Percentiles rank a stretch among this genome's conserved stretches.
These are phyloP conservation scores for Rhizopogon salebrosus DNA, from an alignment of 768 basidiomycete genomes.

Conservation along the genomic window DNA sequence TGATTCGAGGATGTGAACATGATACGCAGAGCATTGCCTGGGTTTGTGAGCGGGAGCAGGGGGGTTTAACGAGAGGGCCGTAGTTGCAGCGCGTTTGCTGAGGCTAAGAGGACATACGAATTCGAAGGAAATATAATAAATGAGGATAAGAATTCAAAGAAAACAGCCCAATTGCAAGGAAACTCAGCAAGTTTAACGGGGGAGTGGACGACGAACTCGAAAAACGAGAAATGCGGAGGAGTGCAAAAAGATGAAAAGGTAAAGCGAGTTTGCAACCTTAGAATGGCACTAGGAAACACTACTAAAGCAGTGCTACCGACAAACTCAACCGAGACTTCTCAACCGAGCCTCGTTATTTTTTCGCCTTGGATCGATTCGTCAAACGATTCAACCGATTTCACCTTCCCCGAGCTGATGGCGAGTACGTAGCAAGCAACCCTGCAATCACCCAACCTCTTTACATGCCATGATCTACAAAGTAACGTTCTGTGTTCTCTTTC, in stretches of 20 bases:
- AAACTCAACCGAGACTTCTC: neutral
- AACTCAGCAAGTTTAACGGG: too few species aligned
- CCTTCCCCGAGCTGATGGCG: too few species aligned
- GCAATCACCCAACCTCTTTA: too few species aligned
- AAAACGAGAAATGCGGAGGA: neutral
- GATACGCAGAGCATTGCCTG: constrained; percentile 30
- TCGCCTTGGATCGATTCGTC: too few species aligned
- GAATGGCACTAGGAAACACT: neutral
- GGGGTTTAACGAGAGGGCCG: constrained; percentile 13
- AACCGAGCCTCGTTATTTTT: too few species aligned
- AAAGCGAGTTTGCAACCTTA: neutral
- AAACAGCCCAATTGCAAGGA: too few species aligned
- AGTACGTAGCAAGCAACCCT: too few species aligned
- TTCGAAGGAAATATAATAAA: constrained; percentile 9
- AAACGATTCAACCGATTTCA: too few species aligned
- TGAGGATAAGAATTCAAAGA: constrained; percentile 3
- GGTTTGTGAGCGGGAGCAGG: constrained; percentile 6
- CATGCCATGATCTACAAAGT: too few species aligned
- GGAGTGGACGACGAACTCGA: neutral
- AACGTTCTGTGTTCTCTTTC: too few species aligned
- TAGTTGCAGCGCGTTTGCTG: constrained; percentile 6
- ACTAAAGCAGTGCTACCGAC: constrained; percentile 1
- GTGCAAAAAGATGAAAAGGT: neutral
- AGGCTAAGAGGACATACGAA: constrained; percentile 17
- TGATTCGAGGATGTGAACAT: constrained; percentile 29